Evolutionary conservation across 306 rosid species (phyloP), one percentile per base, ranked within the genome.

Genomic region (Prunus davidiana): DNA sequence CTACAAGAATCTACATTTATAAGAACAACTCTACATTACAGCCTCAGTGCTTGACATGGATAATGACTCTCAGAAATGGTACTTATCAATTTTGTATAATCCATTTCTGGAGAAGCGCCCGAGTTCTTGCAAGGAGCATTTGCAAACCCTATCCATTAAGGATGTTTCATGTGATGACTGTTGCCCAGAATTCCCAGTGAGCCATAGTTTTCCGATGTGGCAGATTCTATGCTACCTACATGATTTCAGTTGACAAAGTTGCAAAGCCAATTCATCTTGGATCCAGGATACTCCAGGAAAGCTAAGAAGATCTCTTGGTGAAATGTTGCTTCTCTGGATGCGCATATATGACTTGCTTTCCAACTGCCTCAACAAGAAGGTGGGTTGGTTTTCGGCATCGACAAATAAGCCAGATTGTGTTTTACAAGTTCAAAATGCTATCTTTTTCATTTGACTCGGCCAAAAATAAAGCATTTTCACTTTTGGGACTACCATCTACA

Each of bases 1-100:
- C 88, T 86, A 86, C 85, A 76, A 43, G 47, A 74, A 76, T 79
- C 81, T 76, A 83, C 71, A 73, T 28, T 61, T 27, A 46, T 50
- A 73, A 61, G 47, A 65, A 45, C 77, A 73, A 28, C 60, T 6
- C 61, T 24, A 50, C 50, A 49, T 69, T 68, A 57, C 34, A n/a
- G 22, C 74, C 74, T 64, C 54, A 18, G 22, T 32, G 43, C 52
- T 66, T 54, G 61, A 65, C 76, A 41, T 56, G 51, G 78, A 82
- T 52, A 68, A 71, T 55, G 69, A 64, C 32, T 41, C 60, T 41
- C 60, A 18, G 62, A 64, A 64, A 72, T 20, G 61, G 49, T 27
- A 64, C 79, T 28, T 41, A 71, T 77, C 78, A 14, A 46, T 45
- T 73, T 46, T 46, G 80, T 50, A 69, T 80, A 81, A 67, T 41